A percentile compares a stretch with the other conserved stretches of the same genome.
phyloP scores from a whole-genome alignment of 306 rosid genomes.

The Ceratonia siliqua region DNA sequence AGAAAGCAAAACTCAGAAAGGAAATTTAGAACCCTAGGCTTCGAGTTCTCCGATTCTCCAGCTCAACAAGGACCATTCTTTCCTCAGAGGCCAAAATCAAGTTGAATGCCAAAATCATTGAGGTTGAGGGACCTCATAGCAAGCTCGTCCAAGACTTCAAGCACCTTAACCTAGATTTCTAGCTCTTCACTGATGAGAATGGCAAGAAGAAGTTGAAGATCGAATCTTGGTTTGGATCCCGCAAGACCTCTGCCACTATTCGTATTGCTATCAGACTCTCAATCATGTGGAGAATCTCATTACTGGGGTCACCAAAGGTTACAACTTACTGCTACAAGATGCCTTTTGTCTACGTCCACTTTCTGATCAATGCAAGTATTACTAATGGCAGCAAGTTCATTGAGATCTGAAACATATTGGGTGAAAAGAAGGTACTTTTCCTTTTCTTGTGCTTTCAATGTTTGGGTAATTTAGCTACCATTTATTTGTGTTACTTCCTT shows the following conservation, averaged over 20 bases:
- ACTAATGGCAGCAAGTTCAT: slow-evolving; percentile 44
- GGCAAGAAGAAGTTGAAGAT: slow-evolving; percentile 50
- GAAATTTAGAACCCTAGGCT: too few species aligned
- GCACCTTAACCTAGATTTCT: slow-evolving; percentile 74
- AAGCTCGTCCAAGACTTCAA: slow-evolving; percentile 74
- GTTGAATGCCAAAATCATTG: slow-evolving; percentile 73
- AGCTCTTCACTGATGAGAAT: too few species aligned
- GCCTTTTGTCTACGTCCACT: slow-evolving; percentile 82
- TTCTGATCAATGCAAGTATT: slow-evolving; percentile 83
- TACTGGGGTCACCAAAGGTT: slow-evolving; percentile 82
- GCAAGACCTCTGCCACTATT: slow-evolving; percentile 81
- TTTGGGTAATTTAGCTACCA: too few species aligned
- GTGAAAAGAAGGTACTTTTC: slow-evolving; percentile 63
- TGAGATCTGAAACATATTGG: slow-evolving; percentile 76
- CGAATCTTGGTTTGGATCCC: slow-evolving; percentile 65
- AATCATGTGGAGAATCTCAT: slow-evolving; percentile 75
- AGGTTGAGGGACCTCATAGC: slow-evolving; percentile 84
- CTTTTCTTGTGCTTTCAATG: neutral
- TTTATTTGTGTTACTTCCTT: neutral
- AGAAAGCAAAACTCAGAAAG: too few species aligned
- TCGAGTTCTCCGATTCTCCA: too few species aligned
- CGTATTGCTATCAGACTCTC: slow-evolving; percentile 76
- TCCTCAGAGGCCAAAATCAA: slow-evolving; percentile 68
- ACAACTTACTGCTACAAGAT: slow-evolving; percentile 79
- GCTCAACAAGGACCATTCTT: slow-evolving; percentile 64